Conservation (phyloP, 2,329 filamentous ascomycete genomes). For the Phaeophleospora eucalypticola region DNA sequence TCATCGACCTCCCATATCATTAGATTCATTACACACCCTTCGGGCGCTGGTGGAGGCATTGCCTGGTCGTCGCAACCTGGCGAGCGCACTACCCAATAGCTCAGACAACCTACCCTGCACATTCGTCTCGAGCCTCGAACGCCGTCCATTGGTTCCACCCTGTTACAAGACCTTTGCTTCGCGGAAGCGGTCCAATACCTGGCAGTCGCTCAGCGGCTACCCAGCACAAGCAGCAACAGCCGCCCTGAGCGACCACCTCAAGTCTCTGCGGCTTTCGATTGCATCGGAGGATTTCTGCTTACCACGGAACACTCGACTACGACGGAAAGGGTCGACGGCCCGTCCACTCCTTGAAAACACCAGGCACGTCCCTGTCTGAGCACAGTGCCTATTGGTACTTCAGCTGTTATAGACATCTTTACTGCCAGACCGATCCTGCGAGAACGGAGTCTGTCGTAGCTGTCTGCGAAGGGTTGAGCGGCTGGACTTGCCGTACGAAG, state of each 20-base stretch:
- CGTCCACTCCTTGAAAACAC: constrained; percentile 14
- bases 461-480: neutral
- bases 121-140: constrained; percentile 18
- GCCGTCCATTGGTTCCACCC: constrained; percentile 15
- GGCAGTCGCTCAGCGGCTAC: constrained; percentile 10
- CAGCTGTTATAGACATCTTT: neutral
- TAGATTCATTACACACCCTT: constrained; percentile 16
- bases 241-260: neutral
- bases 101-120: constrained; percentile 15
- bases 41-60: constrained; percentile 15
- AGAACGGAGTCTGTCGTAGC: neutral
- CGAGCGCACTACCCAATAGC: constrained; percentile 16
- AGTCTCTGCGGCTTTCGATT: constrained; percentile 1
- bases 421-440: neutral
- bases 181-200: constrained; percentile 11
- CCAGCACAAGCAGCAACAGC: neutral
- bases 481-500: neutral
- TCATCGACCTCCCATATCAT: constrained; percentile 13
- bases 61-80: constrained; percentile 9
- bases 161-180: constrained; percentile 10
- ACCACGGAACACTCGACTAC: constrained; percentile 13
- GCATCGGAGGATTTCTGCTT: constrained; percentile 9
- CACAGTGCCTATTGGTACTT: neutral
- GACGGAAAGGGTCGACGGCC: constrained; percentile 8
- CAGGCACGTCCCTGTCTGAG: constrained; percentile 9